Evolutionary conservation across 306 rosid species (phyloP).

Genomic region (Sicyos edulis): DNA sequence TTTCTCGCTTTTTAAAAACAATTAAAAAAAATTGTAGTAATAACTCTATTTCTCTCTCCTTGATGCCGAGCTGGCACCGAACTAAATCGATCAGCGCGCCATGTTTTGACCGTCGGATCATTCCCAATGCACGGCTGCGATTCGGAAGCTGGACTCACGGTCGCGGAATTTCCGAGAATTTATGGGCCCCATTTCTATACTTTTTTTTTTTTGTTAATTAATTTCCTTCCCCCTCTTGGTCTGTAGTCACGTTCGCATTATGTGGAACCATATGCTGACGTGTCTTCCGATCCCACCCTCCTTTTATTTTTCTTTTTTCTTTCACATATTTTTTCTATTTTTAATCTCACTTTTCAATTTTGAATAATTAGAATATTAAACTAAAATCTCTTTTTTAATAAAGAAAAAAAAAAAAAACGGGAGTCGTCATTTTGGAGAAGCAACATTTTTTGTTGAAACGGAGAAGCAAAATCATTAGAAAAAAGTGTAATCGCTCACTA

Average conservation of each 20-base stretch:
- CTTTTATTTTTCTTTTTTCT: not conserved
- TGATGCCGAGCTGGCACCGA: conserved; percentile 60
- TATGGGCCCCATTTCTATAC: conserved; percentile 43
- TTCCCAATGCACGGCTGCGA: conserved; percentile 36
- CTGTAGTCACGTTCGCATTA: conserved; percentile 82
- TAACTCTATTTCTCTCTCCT: not conserved
- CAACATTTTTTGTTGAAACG: too few relatives aligned
- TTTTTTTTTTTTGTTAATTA: conserved; percentile 26
- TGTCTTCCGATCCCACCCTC: conserved; percentile 46
- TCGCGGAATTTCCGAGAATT: conserved; percentile 88
- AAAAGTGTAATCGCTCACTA: too few relatives aligned
- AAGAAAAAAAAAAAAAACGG: too few relatives aligned
- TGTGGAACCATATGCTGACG: conserved; percentile 48
- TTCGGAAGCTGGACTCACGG: conserved; percentile 36
- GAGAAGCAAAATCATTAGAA: too few relatives aligned
- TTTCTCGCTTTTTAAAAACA: not conserved
- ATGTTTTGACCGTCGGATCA: conserved; percentile 26
- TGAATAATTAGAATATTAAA: not conserved
- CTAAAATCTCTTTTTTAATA: not conserved
- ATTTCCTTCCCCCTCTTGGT: conserved; percentile 50
- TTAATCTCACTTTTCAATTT: not conserved
- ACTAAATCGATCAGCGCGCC: conserved; percentile 28
- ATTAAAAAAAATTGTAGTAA: not conserved
- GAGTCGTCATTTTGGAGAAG: too few relatives aligned
- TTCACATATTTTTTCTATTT: not conserved